Conservation (phyloP, 768 basidiomycete species). For the Termitomyces heimii region DNA sequence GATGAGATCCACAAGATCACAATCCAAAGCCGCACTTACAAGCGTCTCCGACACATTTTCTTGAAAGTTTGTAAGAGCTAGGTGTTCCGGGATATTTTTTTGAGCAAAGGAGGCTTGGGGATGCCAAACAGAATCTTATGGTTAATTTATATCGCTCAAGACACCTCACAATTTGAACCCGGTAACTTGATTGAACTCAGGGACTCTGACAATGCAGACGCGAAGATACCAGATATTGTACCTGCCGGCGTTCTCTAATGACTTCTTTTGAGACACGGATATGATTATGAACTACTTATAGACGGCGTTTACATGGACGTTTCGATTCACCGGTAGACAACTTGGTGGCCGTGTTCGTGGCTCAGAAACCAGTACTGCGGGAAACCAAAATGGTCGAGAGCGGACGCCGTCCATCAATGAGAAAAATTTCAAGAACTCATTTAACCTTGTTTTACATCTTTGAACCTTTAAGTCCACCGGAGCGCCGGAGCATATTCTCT, state of each 20-base stretch:
- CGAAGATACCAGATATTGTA: neutral
- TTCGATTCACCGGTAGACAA: neutral
- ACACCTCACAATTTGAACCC: neutral
- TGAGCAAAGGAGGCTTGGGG: neutral
- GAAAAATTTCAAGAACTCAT: neutral
- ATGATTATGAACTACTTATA: neutral
- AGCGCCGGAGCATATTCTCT: too few species aligned
- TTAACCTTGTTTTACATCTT: neutral
- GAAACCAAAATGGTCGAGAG: neutral
- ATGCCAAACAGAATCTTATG: neutral
- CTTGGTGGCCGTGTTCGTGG: neutral
- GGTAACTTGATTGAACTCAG: neutral
- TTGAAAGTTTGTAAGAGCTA: neutral
- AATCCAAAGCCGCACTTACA: neutral
- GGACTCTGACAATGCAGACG: neutral
- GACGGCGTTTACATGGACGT: neutral
- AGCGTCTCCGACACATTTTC: neutral
- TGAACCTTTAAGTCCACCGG: neutral
- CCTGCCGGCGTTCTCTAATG: neutral
- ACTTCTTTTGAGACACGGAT: neutral
- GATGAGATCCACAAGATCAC: neutral
- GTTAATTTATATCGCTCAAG: neutral
- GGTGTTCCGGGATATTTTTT: neutral
- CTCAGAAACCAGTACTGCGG: neutral
- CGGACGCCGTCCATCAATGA: neutral